phyloP scores from a whole-genome alignment of 139 green algal genomes.

The Gonium pectorale region DNA sequence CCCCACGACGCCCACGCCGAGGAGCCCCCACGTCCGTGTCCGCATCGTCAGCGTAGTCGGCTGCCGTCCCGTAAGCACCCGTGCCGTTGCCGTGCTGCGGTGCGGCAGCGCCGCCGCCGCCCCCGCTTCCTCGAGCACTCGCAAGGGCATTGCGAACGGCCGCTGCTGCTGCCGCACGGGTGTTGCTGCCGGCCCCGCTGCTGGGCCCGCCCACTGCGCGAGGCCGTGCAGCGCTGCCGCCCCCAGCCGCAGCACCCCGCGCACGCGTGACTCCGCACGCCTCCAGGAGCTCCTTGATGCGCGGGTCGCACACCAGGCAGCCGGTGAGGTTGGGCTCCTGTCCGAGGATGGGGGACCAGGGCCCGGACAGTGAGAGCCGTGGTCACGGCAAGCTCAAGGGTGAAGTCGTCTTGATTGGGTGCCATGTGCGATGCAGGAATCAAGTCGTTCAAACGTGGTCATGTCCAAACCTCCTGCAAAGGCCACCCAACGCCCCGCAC shows the following conservation, averaged over 20 bases:
- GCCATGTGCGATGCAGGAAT: too few relatives aligned
- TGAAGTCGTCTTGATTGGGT: too few relatives aligned
- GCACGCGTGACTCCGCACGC: slow-evolving; percentile 4
- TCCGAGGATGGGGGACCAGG: too few relatives aligned
- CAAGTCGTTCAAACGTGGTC: too few relatives aligned
- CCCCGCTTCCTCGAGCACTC: background rate
- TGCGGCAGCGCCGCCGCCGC: background rate
- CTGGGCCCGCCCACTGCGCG: background rate
- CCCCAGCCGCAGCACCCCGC: background rate
- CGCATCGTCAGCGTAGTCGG: background rate
- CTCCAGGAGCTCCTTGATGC: slow-evolving; percentile 56
- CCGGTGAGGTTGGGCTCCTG: slow-evolving; percentile 46
- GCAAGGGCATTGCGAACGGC: slow-evolving; percentile 22
- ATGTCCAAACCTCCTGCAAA: too few relatives aligned
- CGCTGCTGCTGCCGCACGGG: background rate
- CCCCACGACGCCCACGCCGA: background rate
- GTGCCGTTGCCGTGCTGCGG: background rate
- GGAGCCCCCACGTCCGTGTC: background rate
- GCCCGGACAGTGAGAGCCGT: too few relatives aligned
- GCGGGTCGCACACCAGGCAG: slow-evolving; percentile 64
- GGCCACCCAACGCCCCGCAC: background rate
- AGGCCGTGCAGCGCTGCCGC: background rate
- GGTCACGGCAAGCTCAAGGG: too few relatives aligned
- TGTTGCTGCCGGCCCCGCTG: background rate
- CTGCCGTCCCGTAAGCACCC: background rate